These are phyloP conservation scores for Neonectria coccinea DNA, from an alignment of 2,329 filamentous ascomycete genomes.

Conservation along the genomic window DNA sequence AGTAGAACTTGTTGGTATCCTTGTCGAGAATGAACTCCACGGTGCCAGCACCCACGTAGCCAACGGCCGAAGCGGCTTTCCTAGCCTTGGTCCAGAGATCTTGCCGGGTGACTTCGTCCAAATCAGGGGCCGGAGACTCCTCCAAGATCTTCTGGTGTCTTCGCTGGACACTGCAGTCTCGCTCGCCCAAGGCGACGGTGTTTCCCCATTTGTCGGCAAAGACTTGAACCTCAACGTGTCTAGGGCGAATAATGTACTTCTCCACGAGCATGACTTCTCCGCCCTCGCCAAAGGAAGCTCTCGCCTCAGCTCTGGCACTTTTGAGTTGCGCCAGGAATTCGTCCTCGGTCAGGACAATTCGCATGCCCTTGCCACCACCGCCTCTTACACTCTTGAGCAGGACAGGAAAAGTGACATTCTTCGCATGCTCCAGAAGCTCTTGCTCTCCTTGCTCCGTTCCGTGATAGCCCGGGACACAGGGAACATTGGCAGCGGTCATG, in stretches of 20 bases:
- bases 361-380: conserved; percentile 87
- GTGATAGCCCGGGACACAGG: conserved; percentile 96
- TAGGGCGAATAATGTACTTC: conserved; percentile 80
- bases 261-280: conserved; percentile 86
- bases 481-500: conserved; percentile 94
- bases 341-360: conserved; percentile 74
- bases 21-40: conserved; percentile 93
- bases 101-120: conserved; percentile 67
- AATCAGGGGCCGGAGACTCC: conserved; percentile 82
- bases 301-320: conserved; percentile 80
- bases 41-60: conserved; percentile 90
- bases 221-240: conserved; percentile 91
- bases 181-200: conserved; percentile 85
- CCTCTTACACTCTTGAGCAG: conserved; percentile 84
- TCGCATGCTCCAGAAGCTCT: conserved; percentile 74
- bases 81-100: conserved; percentile 75
- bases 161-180: conserved; percentile 89
- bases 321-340: conserved; percentile 79
- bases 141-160: conserved; percentile 93
- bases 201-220: conserved; percentile 86
- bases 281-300: conserved; percentile 83
- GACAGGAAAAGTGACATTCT: conserved; percentile 75
- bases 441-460: conserved; percentile 80
- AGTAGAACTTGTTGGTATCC: conserved; percentile 82
- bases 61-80: conserved; percentile 77